Percentiles rank a stretch among this genome's conserved stretches.
Evolutionary conservation across 805 yeast genomes (phyloP).

Genomic region (Torulaspora maleeae): DNA sequence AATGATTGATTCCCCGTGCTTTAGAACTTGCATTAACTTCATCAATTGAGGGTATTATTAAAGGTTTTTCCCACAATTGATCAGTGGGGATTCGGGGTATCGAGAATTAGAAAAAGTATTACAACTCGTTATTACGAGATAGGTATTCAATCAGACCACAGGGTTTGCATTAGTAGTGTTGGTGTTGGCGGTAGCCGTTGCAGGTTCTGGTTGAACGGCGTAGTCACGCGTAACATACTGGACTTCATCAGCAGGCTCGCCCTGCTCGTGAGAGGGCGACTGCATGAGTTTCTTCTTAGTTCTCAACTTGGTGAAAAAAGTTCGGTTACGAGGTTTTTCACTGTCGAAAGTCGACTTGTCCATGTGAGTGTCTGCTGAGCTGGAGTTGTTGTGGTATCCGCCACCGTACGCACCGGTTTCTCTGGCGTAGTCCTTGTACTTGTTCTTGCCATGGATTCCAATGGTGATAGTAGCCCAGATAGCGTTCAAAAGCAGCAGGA

Average conservation of each 20-base stretch:
- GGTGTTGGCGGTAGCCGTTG: background rate
- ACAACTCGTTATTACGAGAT: background rate
- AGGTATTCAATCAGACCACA: background rate
- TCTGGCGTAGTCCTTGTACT: conserved; percentile 1
- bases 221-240: conserved; percentile 10
- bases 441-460: conserved; percentile 10
- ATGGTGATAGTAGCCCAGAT: conserved; percentile 22
- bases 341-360: conserved; percentile 20
- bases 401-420: conserved; percentile 5
- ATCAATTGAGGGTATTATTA: background rate
- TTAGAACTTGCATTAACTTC: background rate
- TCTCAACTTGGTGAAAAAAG: conserved; percentile 14
- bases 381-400: conserved; percentile 5
- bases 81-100: background rate
- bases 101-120: background rate
- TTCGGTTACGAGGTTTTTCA: conserved; percentile 7
- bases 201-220: conserved; percentile 3
- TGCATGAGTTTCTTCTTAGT: conserved; percentile 9
- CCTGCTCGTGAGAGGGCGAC: conserved; percentile 1
- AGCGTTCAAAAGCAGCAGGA: conserved; percentile 14
- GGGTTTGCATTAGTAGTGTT: background rate
- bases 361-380: conserved; percentile 16
- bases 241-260: conserved; percentile 12
- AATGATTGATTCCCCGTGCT: background rate
- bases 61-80: background rate